Evolutionary conservation across 2,329 filamentous ascomycete genomes (phyloP), one percentile per base, ranked within the genome.

Genomic region (Cladobotryum mycophilum): DNA sequence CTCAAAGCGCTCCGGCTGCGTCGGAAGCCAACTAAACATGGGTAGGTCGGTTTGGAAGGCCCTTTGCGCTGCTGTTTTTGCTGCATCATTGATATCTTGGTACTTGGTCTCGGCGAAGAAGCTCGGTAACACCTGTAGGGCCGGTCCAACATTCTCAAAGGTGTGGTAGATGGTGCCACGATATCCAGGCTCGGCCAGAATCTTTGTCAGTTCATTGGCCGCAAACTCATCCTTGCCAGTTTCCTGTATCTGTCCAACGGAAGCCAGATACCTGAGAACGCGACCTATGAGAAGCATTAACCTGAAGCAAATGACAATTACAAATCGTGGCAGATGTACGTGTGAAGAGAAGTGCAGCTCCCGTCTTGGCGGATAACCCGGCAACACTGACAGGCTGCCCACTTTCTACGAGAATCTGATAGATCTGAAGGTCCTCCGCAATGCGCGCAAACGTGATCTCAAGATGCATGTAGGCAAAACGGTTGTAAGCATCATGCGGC

Each of bases 261-360:
- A 57, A 13, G 62, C 61, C 36, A 66, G 59, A 36, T 61, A 63
- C 17, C 67, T 61, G 2, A 70, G 51, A 7, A 70, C 50, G 37
- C 66, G 64, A 30, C 59, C 55, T 44, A 58, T 42, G 13, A 30
- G 25, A 30, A 30, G 25, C 25, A 30, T 30, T 30, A 30, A 30
- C 25, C 9, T 6, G 25, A 8, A 38, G 36, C 5, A 38, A 38
- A 17, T 12, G 35, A 12, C 14, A 14, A 38, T n/a, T 2, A n/a
- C 14, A 38, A 38, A 12, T n/a, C 6, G 36, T 5, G 36, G 36
- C 14, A 38, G 13, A 12, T 2, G 14, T 17, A 38, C 36, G 36
- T n/a, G 36, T 38, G 2, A 38, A 38, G 36, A 38, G 36, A 17
- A 12, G 36, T n/a, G 36, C 36, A 7, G 36, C 36, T n/a, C 36